Conservation (phyloP, 75 land plant genomes). For the Cryptomeria japonica region DNA sequence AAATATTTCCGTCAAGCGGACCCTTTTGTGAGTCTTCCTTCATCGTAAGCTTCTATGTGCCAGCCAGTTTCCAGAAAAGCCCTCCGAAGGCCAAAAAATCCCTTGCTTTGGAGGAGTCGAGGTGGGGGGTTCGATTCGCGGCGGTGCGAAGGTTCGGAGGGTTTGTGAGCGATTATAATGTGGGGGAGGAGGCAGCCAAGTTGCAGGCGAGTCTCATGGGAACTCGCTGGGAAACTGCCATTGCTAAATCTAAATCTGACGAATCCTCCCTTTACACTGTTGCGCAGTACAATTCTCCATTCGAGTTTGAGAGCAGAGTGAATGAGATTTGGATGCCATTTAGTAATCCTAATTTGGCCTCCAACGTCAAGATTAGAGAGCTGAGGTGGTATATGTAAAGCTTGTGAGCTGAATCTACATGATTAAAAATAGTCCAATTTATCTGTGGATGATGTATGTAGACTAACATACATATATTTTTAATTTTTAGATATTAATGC, state of each 20-base stretch:
- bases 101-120: slow-evolving; percentile 37
- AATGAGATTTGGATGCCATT: slow-evolving; percentile 73
- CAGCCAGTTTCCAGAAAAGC: slow-evolving; percentile 31
- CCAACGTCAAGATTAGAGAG: neutral
- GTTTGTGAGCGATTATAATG: slow-evolving; percentile 49
- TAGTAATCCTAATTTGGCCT: neutral
- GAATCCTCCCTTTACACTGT: slow-evolving; percentile 36
- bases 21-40: slow-evolving; percentile 75
- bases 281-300: slow-evolving; percentile 82
- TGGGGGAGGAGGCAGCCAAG: slow-evolving; percentile 62
- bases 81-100: slow-evolving; percentile 42
- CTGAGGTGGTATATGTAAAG: too few species aligned
- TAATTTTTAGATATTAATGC: too few species aligned
- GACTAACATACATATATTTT: too few species aligned
- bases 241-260: slow-evolving; percentile 13
- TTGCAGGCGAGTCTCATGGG: slow-evolving; percentile 53
- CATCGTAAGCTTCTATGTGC: slow-evolving; percentile 68
- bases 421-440: too few species aligned
- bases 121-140: slow-evolving; percentile 41
- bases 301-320: slow-evolving; percentile 50
- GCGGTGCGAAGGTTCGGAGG: slow-evolving; percentile 75
- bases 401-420: too few species aligned
- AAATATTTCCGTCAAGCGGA: slow-evolving; percentile 69
- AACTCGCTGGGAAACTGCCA: slow-evolving; percentile 34
- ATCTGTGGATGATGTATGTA: too few species aligned